These are phyloP conservation scores for Rhodotorula glutinis DNA, from an alignment of 1,284 basidiomycete species.

Conservation along the genomic window DNA sequence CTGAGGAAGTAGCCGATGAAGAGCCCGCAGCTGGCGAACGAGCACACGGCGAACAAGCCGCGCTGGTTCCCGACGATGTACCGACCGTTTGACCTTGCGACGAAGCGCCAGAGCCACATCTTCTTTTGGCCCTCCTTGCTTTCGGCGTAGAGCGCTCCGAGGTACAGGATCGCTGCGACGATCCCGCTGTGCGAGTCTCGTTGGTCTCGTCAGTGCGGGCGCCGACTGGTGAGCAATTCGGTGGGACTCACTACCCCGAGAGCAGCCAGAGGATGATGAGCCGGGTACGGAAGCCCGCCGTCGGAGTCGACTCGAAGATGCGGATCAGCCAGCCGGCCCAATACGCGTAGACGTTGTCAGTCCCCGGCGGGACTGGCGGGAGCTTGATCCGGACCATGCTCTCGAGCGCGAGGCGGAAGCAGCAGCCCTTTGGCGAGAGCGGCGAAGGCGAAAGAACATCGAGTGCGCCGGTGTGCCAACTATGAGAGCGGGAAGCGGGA, in stretches of 20 bases:
- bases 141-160: conserved; percentile 6
- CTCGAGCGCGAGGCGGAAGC: too few relatives aligned
- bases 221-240: too few relatives aligned
- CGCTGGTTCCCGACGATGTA: conserved; percentile 29
- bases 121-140: conserved; percentile 4
- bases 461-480: too few relatives aligned
- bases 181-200: conserved; percentile 3
- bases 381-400: not conserved
- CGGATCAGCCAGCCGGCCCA: not conserved
- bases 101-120: conserved; percentile 20
- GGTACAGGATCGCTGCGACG: conserved; percentile 1
- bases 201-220: too few relatives aligned
- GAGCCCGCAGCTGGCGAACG: conserved; percentile 11
- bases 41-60: conserved; percentile 15
- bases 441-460: too few relatives aligned
- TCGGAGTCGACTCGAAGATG: not conserved
- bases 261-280: conserved; percentile 15
- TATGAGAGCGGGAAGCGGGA: not conserved
- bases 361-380: not conserved
- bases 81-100: conserved; percentile 10
- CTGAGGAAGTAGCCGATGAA: conserved; percentile 18
- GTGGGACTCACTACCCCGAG: conserved; percentile 16
- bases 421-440: not conserved
- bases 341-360: not conserved
- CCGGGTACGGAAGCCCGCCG: conserved; percentile 6